Evolutionary conservation across 2,329 filamentous ascomycete species (phyloP), one percentile per base, ranked within the genome.

Genomic region (Fusarium ambrosium): DNA sequence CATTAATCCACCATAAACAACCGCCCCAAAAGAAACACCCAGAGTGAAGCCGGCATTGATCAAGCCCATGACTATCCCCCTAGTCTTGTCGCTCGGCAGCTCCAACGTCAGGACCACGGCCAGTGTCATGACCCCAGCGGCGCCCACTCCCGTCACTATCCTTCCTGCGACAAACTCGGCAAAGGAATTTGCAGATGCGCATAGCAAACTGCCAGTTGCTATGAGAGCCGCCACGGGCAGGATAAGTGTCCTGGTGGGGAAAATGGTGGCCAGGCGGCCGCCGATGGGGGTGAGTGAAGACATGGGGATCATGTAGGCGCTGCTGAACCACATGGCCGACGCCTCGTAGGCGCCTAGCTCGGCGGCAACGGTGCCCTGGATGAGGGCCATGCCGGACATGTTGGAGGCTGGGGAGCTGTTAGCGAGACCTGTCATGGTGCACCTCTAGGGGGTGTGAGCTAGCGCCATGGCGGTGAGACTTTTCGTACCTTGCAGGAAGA

Each of bases 301-400:
- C 88, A 87, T 86, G 76, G 85, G 81, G 71, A 90, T 87, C 58
- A 97, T 86, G 80, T 94, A 97, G 3, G 92, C 87, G 36, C 93
- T 94, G 9, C 93, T 95, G 80, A 97, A 95, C 94, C 94, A 97
- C 81, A 91, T 93, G 39, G 91, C 91, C 34, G 91, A 91, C 65
- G 91, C 86, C 66, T 92, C 90, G 78, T 94, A 95, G 2, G 93
- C 90, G 82, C 94, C 87, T 2, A 97, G 86, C 74, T 96, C 94
- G 9, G 88, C 89, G 3, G 94, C 94, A 74, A 97, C 94, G 60
- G 87, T 87, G 9, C 92, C 94, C 83, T 97, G 94, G 2, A 93
- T 93, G 66, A 95, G 95, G 7, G 93, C 94, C 80, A 97, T 92
- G 76, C 94, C 91, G 14, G 92, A 94, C 83, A 95, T 94, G 79